Percentiles rank a stretch among this genome's conserved stretches.
phyloP scores from a whole-genome alignment of 192 early-diverging fungal genomes.

The Helicostylum pulchrum region DNA sequence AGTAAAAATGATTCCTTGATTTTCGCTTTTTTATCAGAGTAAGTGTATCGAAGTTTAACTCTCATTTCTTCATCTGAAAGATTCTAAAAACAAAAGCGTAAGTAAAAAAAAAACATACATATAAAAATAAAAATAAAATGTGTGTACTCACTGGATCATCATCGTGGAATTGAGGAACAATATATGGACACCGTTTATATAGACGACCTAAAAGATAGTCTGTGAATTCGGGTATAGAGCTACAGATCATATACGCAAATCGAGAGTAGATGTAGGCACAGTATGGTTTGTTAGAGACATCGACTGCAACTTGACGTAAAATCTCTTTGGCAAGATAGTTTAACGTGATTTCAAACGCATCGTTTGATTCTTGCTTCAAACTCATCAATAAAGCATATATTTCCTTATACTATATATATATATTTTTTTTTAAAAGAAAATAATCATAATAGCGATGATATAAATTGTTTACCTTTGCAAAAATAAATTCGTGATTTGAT shows the following conservation, averaged over 20 bases:
- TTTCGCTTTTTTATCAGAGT: slow-evolving; percentile 25
- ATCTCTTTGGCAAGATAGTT: slow-evolving; percentile 51
- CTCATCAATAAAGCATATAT: neutral
- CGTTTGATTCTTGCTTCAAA: slow-evolving; percentile 14
- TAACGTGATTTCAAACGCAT: slow-evolving; percentile 44
- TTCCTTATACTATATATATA: neutral
- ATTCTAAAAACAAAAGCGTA: slow-evolving; percentile 37
- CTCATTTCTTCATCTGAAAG: slow-evolving; percentile 29
- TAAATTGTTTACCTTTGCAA: slow-evolving; percentile 40
- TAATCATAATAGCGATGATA: neutral
- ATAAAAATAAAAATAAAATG: slow-evolving; percentile 9
- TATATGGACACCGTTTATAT: slow-evolving; percentile 65
- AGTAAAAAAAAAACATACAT: neutral
- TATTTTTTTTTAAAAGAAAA: too few species aligned
- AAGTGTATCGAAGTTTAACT: slow-evolving; percentile 40
- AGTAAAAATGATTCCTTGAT: slow-evolving; percentile 56
- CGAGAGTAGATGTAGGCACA: slow-evolving; percentile 67
- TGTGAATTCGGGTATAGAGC: slow-evolving; percentile 53
- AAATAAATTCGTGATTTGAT: slow-evolving; percentile 37
- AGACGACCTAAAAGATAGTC: slow-evolving; percentile 63
- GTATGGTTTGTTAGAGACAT: slow-evolving; percentile 54
- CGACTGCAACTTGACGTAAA: slow-evolving; percentile 68
- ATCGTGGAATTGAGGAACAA: slow-evolving; percentile 61
- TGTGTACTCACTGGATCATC: slow-evolving; percentile 42
- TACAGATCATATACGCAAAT: slow-evolving; percentile 55